These are phyloP conservation scores for Rhododendron henanense DNA, from an alignment of 148 eudicot species.

Conservation along the genomic window DNA sequence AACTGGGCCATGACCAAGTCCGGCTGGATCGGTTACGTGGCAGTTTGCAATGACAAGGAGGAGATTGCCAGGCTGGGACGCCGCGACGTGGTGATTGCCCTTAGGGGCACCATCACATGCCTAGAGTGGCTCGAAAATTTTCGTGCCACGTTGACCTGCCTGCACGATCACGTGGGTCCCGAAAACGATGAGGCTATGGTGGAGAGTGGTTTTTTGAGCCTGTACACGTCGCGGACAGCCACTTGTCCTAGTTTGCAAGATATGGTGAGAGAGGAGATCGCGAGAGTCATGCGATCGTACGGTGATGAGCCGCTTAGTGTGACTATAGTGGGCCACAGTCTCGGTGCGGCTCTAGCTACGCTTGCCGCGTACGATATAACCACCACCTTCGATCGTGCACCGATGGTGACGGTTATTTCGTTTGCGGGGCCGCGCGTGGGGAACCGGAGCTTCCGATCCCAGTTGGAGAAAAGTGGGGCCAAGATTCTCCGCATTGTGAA, in stretches of 20 bases:
- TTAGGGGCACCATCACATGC: constrained; percentile 7
- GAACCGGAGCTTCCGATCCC: constrained; percentile 8
- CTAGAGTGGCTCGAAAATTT: constrained; percentile 13
- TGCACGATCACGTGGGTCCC: not conserved
- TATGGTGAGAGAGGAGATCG: not conserved
- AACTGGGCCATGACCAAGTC: not conserved
- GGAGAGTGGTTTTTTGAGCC: constrained; percentile 11
- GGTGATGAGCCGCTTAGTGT: constrained; percentile 10
- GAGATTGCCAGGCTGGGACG: constrained; percentile 15
- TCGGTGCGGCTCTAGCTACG: constrained; percentile 10
- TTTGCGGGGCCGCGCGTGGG: constrained; percentile 14
- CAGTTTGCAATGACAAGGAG: constrained; percentile 12
- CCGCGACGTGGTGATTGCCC: constrained; percentile 13
- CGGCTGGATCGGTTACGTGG: constrained; percentile 17
- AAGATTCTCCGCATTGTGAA: constrained; percentile 13
- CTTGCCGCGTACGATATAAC: constrained; percentile 12
- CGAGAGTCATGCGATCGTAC: not conserved
- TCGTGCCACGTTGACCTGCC: constrained; percentile 7
- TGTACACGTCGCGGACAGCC: not conserved
- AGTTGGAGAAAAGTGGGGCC: constrained; percentile 7
- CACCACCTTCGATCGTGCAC: not conserved
- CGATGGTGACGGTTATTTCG: constrained; percentile 11
- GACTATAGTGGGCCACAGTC: constrained; percentile 13
- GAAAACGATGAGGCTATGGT: not conserved
- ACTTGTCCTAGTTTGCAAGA: constrained; percentile 10